Percentiles rank a stretch among this genome's conserved stretches.
These are phyloP conservation scores for Emiliania huxleyi DNA, from an alignment of 78 protist species.

Conservation along the genomic window DNA sequence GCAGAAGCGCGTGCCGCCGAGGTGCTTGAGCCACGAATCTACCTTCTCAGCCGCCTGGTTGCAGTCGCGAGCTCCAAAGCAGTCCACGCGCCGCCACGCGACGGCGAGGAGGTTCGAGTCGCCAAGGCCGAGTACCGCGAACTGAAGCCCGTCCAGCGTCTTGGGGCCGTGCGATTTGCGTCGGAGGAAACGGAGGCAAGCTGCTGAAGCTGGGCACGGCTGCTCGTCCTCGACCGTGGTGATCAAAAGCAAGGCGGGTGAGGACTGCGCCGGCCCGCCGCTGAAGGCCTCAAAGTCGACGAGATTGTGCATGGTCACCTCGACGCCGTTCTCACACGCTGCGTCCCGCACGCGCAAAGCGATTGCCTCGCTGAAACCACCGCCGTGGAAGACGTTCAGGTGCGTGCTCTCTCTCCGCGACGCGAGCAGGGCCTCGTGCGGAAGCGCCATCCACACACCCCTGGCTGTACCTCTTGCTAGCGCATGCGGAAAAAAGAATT, in stretches of 20 bases:
- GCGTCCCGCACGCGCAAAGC: too few relatives aligned
- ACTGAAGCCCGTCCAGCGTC: neutral
- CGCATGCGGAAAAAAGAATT: too few relatives aligned
- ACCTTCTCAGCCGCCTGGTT: neutral
- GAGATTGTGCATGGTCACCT: too few relatives aligned
- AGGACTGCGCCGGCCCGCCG: too few relatives aligned
- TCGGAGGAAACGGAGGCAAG: conserved; percentile 5
- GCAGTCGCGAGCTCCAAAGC: neutral
- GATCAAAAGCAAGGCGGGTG: neutral
- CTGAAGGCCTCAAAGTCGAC: too few relatives aligned
- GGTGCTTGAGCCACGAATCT: neutral
- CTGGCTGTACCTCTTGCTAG: too few relatives aligned
- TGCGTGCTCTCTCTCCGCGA: too few relatives aligned
- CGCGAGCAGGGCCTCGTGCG: too few relatives aligned
- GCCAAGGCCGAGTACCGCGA: conserved; percentile 11
- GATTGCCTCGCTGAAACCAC: too few relatives aligned
- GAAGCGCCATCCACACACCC: too few relatives aligned
- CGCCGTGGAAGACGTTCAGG: too few relatives aligned
- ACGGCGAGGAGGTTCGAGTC: conserved; percentile 25
- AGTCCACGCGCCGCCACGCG: neutral
- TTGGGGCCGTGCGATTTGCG: neutral
- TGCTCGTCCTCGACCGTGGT: conserved; percentile 17
- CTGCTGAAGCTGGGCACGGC: neutral
- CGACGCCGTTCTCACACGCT: too few relatives aligned
- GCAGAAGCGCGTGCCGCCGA: neutral